These are phyloP conservation scores for Ceratobasidium sp. DNA, from an alignment of 1,284 basidiomycete genomes.

Conservation along the genomic window DNA sequence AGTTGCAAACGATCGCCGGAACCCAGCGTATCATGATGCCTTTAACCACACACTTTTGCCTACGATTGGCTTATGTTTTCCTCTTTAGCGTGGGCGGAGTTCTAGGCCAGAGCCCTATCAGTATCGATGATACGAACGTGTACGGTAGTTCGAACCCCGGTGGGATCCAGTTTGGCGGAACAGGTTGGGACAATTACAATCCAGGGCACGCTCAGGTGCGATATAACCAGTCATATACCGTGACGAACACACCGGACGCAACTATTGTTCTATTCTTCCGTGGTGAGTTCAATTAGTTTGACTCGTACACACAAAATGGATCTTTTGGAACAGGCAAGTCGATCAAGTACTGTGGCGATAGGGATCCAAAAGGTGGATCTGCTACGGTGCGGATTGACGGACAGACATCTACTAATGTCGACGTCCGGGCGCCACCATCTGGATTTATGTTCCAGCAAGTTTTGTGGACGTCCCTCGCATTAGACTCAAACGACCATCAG, in stretches of 20 bases:
- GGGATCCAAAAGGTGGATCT: too few relatives aligned
- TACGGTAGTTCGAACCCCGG: not conserved
- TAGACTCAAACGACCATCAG: too few relatives aligned
- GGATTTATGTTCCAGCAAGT: too few relatives aligned
- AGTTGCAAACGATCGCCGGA: too few relatives aligned
- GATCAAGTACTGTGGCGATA: too few relatives aligned
- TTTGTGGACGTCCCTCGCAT: too few relatives aligned
- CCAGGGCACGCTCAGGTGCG: too few relatives aligned
- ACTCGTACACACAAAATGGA: not conserved
- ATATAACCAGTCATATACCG: not conserved
- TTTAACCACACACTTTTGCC: too few relatives aligned
- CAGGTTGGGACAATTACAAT: not conserved
- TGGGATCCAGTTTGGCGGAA: slow-evolving; percentile 1
- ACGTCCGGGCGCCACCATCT: too few relatives aligned
- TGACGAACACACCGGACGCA: not conserved
- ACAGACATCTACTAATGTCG: too few relatives aligned
- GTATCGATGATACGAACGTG: not conserved
- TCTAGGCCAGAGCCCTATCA: not conserved
- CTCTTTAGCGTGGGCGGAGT: not conserved
- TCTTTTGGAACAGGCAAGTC: not conserved
- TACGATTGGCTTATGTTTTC: not conserved
- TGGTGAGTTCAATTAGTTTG: not conserved
- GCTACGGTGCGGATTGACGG: too few relatives aligned
- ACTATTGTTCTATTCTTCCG: not conserved
- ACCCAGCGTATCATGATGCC: too few relatives aligned